phyloP scores from a whole-genome alignment of 2,329 filamentous ascomycete genomes.

The Ophiostoma pallidulum region DNA sequence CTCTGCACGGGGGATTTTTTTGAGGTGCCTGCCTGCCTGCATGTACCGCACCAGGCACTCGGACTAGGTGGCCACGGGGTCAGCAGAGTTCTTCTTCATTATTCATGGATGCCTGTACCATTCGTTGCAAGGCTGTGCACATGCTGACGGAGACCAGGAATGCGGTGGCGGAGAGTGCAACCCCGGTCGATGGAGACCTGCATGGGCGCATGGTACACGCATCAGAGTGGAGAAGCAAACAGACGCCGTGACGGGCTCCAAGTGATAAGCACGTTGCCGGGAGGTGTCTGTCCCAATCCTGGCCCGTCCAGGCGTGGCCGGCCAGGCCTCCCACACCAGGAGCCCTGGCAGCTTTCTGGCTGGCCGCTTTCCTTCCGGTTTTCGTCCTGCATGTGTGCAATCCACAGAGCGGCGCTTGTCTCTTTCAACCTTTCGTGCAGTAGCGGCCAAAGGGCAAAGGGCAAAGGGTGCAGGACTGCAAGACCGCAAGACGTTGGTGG shows the following conservation, averaged over 20 bases:
- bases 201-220: not conserved
- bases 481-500: not conserved
- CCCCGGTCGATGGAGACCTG: not conserved
- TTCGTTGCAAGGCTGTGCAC: conserved; percentile 4
- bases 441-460: conserved; percentile 4
- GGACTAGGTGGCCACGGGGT: conserved; percentile 4
- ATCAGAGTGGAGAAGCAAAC: not conserved
- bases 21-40: not conserved
- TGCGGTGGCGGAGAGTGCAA: not conserved
- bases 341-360: not conserved
- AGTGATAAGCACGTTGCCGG: not conserved
- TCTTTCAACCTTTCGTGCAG: conserved; percentile 2
- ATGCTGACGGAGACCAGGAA: not conserved
- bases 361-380: not conserved
- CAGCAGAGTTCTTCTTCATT: conserved; percentile 8
- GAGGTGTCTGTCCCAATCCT: not conserved
- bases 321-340: too few species aligned
- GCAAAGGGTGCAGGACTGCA: not conserved
- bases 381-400: conserved; percentile 3
- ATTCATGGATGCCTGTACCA: not conserved
- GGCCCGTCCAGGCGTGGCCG: not conserved
- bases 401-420: not conserved
- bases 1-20: not conserved
- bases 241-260: not conserved
- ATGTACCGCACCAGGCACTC: not conserved